Conservation (phyloP, 805 yeast genomes). For the Wickerhamomyces xylosicus region DNA sequence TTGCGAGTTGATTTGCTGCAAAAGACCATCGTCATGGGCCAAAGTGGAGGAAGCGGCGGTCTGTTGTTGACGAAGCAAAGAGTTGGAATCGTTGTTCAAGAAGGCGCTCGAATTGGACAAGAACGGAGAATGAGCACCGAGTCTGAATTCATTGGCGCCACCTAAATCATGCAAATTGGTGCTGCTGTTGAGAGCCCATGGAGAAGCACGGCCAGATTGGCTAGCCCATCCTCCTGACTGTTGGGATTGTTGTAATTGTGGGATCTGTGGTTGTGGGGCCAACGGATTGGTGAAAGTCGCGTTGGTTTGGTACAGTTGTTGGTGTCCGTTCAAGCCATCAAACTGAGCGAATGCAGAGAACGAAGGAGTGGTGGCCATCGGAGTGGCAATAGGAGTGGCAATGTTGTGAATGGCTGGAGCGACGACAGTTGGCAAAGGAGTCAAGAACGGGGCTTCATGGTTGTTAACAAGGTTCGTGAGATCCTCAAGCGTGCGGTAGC, state of each 20-base stretch:
- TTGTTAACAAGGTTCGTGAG: slow-evolving; percentile 37
- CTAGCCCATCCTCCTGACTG: slow-evolving; percentile 8
- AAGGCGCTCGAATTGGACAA: slow-evolving; percentile 1
- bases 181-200: slow-evolving; percentile 12
- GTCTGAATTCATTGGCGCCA: slow-evolving; percentile 6
- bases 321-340: not conserved
- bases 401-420: too few species aligned
- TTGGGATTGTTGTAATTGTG: slow-evolving; percentile 11
- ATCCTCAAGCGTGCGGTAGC: slow-evolving; percentile 40
- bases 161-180: slow-evolving; percentile 1
- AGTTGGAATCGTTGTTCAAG: not conserved
- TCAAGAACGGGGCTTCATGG: slow-evolving; percentile 61
- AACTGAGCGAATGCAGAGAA: not conserved
- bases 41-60: not conserved
- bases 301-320: slow-evolving; percentile 3
- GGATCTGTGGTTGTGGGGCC: slow-evolving; percentile 1
- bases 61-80: not conserved
- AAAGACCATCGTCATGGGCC: not conserved
- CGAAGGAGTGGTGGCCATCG: slow-evolving; percentile 3
- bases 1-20: not conserved
- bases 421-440: slow-evolving; percentile 32
- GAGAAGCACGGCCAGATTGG: slow-evolving; percentile 12
- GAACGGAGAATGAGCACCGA: slow-evolving; percentile 11
- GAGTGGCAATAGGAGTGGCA: slow-evolving; percentile 3
- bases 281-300: not conserved